phyloP scores from a whole-genome alignment of 2,329 filamentous ascomycete genomes.

The Coccinonectria pachysandricola region DNA sequence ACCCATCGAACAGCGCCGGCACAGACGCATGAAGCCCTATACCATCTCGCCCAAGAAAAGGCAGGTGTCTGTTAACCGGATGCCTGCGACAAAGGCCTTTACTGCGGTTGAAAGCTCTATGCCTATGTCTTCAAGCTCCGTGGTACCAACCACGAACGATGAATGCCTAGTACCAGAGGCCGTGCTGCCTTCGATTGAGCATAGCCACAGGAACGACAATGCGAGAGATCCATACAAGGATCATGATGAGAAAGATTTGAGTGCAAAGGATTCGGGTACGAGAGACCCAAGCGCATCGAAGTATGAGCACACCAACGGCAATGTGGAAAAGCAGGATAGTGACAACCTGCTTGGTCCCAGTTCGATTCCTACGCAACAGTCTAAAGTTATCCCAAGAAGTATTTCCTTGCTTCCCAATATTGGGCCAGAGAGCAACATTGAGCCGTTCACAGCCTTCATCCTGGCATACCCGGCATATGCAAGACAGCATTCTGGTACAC shows the following conservation, averaged over 20 bases:
- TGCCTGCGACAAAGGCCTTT: constrained; percentile 16
- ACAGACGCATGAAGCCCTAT: constrained; percentile 18
- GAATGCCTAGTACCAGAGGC: constrained; percentile 10
- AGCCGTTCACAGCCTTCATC: constrained; percentile 30
- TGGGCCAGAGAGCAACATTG: constrained; percentile 1
- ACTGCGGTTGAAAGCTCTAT: constrained; percentile 15
- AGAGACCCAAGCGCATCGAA: no score
- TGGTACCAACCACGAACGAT: constrained; percentile 18
- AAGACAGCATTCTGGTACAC: constrained; percentile 27
- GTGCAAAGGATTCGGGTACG: not conserved
- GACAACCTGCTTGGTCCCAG: no score
- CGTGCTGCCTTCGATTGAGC: constrained; percentile 14
- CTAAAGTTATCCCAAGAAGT: no score
- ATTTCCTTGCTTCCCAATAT: no score
- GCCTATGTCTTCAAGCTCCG: constrained; percentile 19
- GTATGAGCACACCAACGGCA: no score
- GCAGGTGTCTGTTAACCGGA: constrained; percentile 8
- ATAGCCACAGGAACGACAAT: no score
- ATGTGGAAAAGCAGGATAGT: no score
- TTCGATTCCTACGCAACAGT: no score
- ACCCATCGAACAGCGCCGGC: constrained; percentile 4
- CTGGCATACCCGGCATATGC: constrained; percentile 34
- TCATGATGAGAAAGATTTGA: constrained; percentile 3
- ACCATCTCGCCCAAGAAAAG: constrained; percentile 11
- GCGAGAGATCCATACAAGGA: constrained; percentile 4